Evolutionary conservation across 441 rosid species (phyloP), one percentile per base, ranked within the genome.

Genomic region (Pelargonium cotyledonis): DNA sequence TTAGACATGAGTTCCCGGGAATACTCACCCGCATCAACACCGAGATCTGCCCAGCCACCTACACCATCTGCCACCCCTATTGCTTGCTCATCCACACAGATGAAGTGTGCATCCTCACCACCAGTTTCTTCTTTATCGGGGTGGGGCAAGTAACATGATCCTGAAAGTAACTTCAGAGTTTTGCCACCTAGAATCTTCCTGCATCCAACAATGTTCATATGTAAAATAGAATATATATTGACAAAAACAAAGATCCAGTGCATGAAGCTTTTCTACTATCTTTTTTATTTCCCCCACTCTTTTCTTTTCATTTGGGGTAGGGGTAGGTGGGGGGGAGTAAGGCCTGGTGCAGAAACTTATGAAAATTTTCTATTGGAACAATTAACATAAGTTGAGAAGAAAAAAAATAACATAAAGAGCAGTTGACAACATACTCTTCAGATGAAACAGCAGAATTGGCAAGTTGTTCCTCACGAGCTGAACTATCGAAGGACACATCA

Each of bases 11-110:
- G 92, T 73, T 91, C 96, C 44, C 95, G 81, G 60, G 96, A 89
- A 70, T 86, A 89, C 51, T 1, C 73, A 72, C 97, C 97, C 7
- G 97, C 68, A 77, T 91, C 92, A 58, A 91, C 81, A 68, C 97
- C 97, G 8, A 78, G 81, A 75, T 89, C 96, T 23, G 96, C 97
- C 97, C 97, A 91, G 38, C 97, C 97, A 68, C 97, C 97, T 66
- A 91, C 96, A 74, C 97, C 97, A 80, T 91, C 97, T 46, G 96
- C 97, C 74, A 91, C 89, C 61, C 97, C 97, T 51, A 91, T 49
- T 4, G 95, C 97, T 63, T 89, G 91, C 75, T 85, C 88, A 79
- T 89, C 86, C 10, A 80, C 51, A 76, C 97, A 91, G 49, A 91
- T 85, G 69, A 91, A 91, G 70, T 91, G 97, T 21, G 95, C 89